Evolutionary conservation across 176 grass and related monocot genomes (phyloP).

Genomic region (Lolium multiflorum): DNA sequence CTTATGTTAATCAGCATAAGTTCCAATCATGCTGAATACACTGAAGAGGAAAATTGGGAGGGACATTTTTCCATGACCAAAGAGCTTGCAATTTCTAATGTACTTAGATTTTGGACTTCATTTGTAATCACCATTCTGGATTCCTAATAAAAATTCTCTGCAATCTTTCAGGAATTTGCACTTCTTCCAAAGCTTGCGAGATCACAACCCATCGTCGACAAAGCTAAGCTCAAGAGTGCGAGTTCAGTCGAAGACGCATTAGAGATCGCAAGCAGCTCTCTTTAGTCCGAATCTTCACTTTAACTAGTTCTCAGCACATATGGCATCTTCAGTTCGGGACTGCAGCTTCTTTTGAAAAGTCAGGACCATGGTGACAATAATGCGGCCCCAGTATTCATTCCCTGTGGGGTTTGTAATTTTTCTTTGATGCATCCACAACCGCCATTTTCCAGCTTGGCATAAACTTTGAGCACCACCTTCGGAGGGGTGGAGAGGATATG

Average conservation of each 20-base stretch:
- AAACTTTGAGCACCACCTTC: constrained; percentile 33
- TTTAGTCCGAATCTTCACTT: background rate
- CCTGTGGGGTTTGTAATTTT: constrained; percentile 15
- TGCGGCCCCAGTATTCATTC: background rate
- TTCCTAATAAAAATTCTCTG: constrained; percentile 16
- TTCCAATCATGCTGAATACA: background rate
- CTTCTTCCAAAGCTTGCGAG: constrained; percentile 74
- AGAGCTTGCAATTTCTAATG: constrained; percentile 3
- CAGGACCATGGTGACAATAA: constrained; percentile 17
- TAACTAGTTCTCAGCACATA: constrained; percentile 21
- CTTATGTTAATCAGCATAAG: background rate
- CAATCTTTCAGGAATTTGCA: constrained; percentile 76
- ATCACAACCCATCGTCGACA: constrained; percentile 78
- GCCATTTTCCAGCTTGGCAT: constrained; percentile 46
- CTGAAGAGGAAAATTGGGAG: background rate
- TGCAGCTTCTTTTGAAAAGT: background rate
- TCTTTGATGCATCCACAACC: background rate
- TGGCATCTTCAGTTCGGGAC: background rate
- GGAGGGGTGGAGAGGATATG: constrained; percentile 40
- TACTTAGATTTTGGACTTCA: background rate
- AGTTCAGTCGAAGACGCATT: constrained; percentile 79
- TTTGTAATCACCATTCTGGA: background rate
- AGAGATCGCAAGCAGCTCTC: constrained; percentile 68
- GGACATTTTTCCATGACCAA: background rate
- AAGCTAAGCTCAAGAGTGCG: constrained; percentile 70